Evolutionary conservation across 306 rosid species (phyloP).

Genomic region (Rosa multiflora): DNA sequence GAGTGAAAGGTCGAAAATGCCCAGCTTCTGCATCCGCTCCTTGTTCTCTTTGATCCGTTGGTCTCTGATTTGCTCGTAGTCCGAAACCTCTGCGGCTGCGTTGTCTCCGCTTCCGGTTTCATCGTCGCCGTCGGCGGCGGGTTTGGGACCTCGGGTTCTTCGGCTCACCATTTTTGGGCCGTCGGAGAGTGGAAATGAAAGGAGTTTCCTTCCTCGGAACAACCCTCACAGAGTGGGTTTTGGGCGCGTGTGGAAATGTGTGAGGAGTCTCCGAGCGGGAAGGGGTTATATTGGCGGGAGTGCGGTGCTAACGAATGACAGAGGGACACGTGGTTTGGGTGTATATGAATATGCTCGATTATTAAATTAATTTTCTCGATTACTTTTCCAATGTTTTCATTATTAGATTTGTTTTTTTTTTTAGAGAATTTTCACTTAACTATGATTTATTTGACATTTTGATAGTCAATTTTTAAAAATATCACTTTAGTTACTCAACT

Average conservation of each 20-base stretch:
- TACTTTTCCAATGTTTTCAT: too few relatives aligned
- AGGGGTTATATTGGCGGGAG: not conserved
- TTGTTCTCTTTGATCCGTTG: constrained; percentile 68
- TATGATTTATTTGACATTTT: too few relatives aligned
- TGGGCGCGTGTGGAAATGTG: not conserved
- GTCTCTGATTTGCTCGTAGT: constrained; percentile 58
- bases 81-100: not conserved
- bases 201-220: not conserved
- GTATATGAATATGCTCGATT: too few relatives aligned
- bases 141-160: constrained; percentile 20
- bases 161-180: constrained; percentile 21
- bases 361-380: too few relatives aligned
- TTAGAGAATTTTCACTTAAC: too few relatives aligned
- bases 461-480: too few relatives aligned
- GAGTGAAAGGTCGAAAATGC: constrained; percentile 53
- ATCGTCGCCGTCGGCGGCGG: not conserved
- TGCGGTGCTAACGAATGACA: not conserved
- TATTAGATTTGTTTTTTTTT: too few relatives aligned
- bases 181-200: not conserved
- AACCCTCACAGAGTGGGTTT: too few relatives aligned
- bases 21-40: constrained; percentile 66
- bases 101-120: not conserved
- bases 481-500: too few relatives aligned
- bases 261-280: not conserved
- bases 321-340: too few relatives aligned